Base-by-base conservation (phyloP, 768 basidiomycete species). In the Serendipita vermifera region DNA sequence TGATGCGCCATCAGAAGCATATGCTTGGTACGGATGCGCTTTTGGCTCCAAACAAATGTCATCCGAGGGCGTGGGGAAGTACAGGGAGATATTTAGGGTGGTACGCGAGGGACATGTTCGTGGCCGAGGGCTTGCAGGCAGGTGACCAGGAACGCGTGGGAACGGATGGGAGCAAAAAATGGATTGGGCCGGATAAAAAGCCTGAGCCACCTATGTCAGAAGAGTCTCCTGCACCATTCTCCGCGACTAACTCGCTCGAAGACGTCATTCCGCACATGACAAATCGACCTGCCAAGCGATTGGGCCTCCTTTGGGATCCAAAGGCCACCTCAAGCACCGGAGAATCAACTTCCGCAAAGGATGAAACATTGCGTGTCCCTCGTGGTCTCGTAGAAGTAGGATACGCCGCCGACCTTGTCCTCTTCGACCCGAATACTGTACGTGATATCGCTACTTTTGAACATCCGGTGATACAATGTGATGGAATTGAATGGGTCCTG, bases 11-110 rank as follows among this genome's bases (percentile, higher is more conserved):
- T 55, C 59, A 59, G 24, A 59, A 57, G n/a, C 67, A 68, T 54
- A 63, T 62, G 56, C 56, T 60, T 1, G 67, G 67, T 13, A 65
- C 62, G 53, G 67, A 68, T 61, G 67, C 60, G 15, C 65, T 67
- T 26, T 46, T 67, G 35, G 63, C 64, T 54, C 61, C 64, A 3
- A 57, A 60, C 38, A 53, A 56, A 17, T 57, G 59, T 26, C 64
- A 67, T 59, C 64, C 64, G 3, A 58, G 66, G 38, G 62, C 59
- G 57, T 56, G 62, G 39, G 40, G 38, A 3, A 15, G 9, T 51
- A 39, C 33, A 4, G n/a, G n/a, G 14, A 29, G 38, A n/a, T 41
- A 33, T 29, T 20, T 53, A 36, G 60, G 63, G 2, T 60, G 64
- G 53, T 67, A 67, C 46, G 59, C 65, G 13, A 61, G 65, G 13